Percentiles rank a stretch among this genome's conserved stretches.
Conservation (phyloP, 495 filamentous ascomycete species). For the Niebla homalea region DNA sequence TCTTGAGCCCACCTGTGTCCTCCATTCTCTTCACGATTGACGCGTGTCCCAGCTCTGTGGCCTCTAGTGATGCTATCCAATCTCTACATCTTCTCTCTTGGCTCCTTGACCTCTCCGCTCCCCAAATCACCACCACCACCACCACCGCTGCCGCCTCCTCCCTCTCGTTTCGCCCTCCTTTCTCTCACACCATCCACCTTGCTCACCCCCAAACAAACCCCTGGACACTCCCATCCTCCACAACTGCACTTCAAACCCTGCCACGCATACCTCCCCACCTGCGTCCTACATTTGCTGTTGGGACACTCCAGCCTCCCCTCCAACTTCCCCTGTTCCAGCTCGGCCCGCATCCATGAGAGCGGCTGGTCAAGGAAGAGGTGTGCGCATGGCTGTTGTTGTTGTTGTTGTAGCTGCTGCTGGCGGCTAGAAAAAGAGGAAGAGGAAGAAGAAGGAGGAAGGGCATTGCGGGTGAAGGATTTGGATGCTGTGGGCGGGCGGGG, state of each 20-base stretch:
- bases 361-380: constrained; percentile 77
- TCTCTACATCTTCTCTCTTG: too few relatives aligned
- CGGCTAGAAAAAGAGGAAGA: background rate
- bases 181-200: constrained; percentile 60
- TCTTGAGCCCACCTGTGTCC: too few relatives aligned
- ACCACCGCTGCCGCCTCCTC: background rate
- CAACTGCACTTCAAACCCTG: constrained; percentile 90
- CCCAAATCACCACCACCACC: too few relatives aligned
- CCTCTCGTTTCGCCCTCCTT: constrained; percentile 1
- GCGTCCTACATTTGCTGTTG: constrained; percentile 55
- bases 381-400: constrained; percentile 40
- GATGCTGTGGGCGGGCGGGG: constrained; percentile 8
- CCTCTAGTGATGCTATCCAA: too few relatives aligned
- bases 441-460: background rate
- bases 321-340: constrained; percentile 61
- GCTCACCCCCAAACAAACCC: constrained; percentile 67
- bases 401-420: too few relatives aligned
- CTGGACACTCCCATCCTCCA: constrained; percentile 80
- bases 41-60: too few relatives aligned
- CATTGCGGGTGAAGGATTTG: background rate
- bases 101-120: too few relatives aligned
- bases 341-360: constrained; percentile 82
- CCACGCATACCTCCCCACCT: constrained; percentile 90
- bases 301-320: constrained; percentile 78
- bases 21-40: too few relatives aligned